Evolutionary conservation across 2,329 filamentous ascomycete species (phyloP).

Genomic region (Hypoxylon sp.): DNA sequence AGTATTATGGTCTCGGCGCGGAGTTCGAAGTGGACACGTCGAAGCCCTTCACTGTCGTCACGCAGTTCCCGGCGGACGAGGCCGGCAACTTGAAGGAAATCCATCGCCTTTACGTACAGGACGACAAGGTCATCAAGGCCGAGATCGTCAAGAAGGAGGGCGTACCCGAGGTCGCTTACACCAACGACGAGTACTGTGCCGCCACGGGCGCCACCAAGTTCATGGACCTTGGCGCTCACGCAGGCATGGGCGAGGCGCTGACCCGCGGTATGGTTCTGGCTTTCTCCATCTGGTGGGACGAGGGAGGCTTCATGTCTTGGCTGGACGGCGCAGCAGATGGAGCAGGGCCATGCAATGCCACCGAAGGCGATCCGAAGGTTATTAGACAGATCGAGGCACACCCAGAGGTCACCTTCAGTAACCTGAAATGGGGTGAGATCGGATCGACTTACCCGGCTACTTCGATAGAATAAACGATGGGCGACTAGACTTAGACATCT

Average conservation of each 20-base stretch:
- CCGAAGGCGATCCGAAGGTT: constrained; percentile 59
- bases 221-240: constrained; percentile 55
- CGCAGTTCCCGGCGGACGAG: constrained; percentile 52
- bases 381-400: constrained; percentile 59
- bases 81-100: constrained; percentile 50
- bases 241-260: constrained; percentile 58
- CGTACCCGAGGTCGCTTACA: constrained; percentile 50
- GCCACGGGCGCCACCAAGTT: constrained; percentile 51
- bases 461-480: constrained; percentile 11
- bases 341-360: too few species aligned
- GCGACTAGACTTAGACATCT: neutral
- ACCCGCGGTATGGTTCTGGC: constrained; percentile 62
- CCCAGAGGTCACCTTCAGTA: constrained; percentile 65
- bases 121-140: constrained; percentile 51
- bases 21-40: constrained; percentile 52
- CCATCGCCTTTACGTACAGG: constrained; percentile 53
- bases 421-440: constrained; percentile 68
- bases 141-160: constrained; percentile 49
- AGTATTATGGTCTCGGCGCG: constrained; percentile 50
- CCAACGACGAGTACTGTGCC: constrained; percentile 53
- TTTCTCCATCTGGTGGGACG: constrained; percentile 65
- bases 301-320: constrained; percentile 64
- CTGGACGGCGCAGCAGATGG: constrained; percentile 65
- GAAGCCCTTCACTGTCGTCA: constrained; percentile 53
- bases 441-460: constrained; percentile 58